Base-by-base conservation (phyloP, 805 yeast species). In the Candida loeiensis region DNA sequence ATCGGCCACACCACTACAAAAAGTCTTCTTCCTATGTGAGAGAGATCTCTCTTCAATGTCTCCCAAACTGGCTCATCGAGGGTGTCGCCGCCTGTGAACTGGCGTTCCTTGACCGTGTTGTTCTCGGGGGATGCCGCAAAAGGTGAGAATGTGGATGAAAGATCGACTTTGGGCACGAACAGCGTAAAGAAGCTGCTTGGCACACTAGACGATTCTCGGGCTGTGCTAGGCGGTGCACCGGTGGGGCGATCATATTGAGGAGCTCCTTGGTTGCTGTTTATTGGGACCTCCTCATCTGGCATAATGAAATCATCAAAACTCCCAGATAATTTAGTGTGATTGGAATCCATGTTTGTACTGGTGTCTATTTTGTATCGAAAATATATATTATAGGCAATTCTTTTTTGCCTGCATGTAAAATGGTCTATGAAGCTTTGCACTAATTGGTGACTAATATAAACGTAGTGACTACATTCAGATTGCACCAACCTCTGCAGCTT, bases 41-140 rank as follows among this genome's bases (percentile, higher is more conserved):
- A 36, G 13, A 67, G 43, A 44, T 69, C 74, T 40, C 73, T 50
- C 21, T 54, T 53, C 45, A 82, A 58, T 0, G 89, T 82, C 22
- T 69, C 63, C 52, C 66, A 55, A 6, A 82, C 82, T 0, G 88
- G 85, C 59, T 82, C 89, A 52, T 82, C 87, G 9, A 82, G 60
- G 2, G 89, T 82, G 53, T 82, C 84, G 20, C 85, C 85, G 2
- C 88, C 88, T 15, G 78, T 56, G 53, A 72, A 79, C 45, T 76
- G 80, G 35, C 77, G 63, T 52, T 77, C 82, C 33, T 55, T 50
- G 28, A 66, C 51, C 26, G 50, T 56, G 42, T 52, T 58, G 40
- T 53, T 53, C 3, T 48, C 55, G 5, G 43, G 43, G 4, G 44
- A 25, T 4, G 45, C 35, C 6, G 60, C 49, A 37, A 64, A 64